Evolutionary conservation across 257 asterid species (phyloP), one percentile per base, ranked within the genome.

Genomic region (Nicotiana paniculata): DNA sequence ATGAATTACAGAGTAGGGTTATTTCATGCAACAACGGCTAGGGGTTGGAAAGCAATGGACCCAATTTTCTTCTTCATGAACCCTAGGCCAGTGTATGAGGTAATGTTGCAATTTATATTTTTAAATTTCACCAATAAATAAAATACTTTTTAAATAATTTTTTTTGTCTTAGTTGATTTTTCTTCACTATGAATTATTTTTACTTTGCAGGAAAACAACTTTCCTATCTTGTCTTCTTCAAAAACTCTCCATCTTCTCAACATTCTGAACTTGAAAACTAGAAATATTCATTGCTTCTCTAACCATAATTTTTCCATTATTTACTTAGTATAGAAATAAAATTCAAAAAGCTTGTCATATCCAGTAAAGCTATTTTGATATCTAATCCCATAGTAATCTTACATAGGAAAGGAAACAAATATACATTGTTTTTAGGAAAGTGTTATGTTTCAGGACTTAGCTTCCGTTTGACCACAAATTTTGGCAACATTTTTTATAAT

Each of bases 41-140:
- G 98, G 15, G 98, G 98, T 8, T 93, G 97, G 97, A 93, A 95
- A 64, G 96, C 85, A 1, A 74, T 95, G 95, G 98, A 95, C 72
- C 97, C 98, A 0, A 89, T 95, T 11, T 95, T 95, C 83, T 92
- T 93, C 92, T 91, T 93, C 87, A 95, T 95, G 98, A 95, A 95
- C 81, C 98, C 98, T 0, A 84, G 97, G 30, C 98, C 98, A 3
- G 61, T 91, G 11, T 95, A 95, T 76, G 97, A 92, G 89, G 96
- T 78, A 54, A 55, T 21, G n/a, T 68, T 68, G n/a, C 32, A 69
- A 37, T n/a, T 69, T 11, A 21, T 48, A 2, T 28, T 2, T 39
- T n/a, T 4, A 69, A 69, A 0, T 69, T 37, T n/a, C 26, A 62
- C 2, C 68, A 62, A 62, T 62, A 4, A 24, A 9, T 62, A 3